Evolutionary conservation across 2,329 filamentous ascomycete genomes (phyloP), one percentile per base, ranked within the genome.

Genomic region (Emmonsia crescens): DNA sequence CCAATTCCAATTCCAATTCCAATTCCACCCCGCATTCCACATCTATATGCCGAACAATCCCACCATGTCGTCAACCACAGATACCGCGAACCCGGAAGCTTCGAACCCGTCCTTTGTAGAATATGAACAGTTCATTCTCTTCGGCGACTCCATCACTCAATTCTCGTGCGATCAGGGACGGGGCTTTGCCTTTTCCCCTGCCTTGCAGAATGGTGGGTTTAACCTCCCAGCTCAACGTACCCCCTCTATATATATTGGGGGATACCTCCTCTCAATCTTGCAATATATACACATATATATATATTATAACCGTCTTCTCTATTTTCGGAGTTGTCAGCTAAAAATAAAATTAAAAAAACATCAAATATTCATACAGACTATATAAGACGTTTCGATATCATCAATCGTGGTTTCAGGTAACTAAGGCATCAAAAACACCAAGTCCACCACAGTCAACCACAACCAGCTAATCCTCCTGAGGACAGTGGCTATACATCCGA

Each of bases 81-180:
- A 55, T n/a, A 27, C 58, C 5, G 5, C 49, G 8, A 14, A 36
- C 19, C 27, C 33, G 0, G 31, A 48, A 3, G 6, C 51, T 3
- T 44, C 59, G 8, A 12, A 27, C 5, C 10, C 54, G 12, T 46
- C 62, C 16, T 61, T 58, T 12, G 24, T 62, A 19, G 42, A 57
- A 19, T 88, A 88, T 69, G 85, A 87, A 57, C 89, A 92, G 70
- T 80, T 92, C 68, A 79, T 97, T 64, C 84, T 97, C 29, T 89
- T 97, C 64, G 93, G 93, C 60, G 94, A 97, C 76, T 96, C 90
- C 38, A 87, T 97, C 64, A 87, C 93, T 57, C 86, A 97, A 70
- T 79, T 82, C 49, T 82, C 85, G 1, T 83, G 82, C 65, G 79
- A 81, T 42, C 78, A 85, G 57, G 75, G 82, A 12, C 77, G 83